A percentile compares a stretch with the other conserved stretches of the same genome.
These are phyloP conservation scores for Apiotrichum montevideense DNA, from an alignment of 1,284 basidiomycete genomes.

Conservation along the genomic window DNA sequence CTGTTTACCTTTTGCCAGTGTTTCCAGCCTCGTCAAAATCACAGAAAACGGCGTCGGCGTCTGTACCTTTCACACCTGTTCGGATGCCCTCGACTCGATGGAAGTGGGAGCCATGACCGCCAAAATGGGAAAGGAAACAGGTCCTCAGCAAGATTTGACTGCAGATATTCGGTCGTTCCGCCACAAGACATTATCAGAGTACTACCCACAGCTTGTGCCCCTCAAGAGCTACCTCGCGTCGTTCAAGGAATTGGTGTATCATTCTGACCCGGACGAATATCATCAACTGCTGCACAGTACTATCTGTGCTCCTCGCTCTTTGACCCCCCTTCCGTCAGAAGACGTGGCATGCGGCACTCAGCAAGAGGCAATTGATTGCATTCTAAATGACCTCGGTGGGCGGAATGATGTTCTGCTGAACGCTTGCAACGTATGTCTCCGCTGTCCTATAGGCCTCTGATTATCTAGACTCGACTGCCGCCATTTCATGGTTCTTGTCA, in stretches of 20 bases:
- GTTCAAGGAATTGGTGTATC: constrained; percentile 7
- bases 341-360: not conserved
- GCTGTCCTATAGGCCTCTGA: too few relatives aligned
- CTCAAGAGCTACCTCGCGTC: constrained; percentile 17
- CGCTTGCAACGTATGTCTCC: constrained; percentile 19
- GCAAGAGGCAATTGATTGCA: constrained; percentile 32
- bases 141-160: too few relatives aligned
- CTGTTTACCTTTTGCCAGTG: too few relatives aligned
- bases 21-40: too few relatives aligned
- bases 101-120: too few relatives aligned
- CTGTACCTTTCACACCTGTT: too few relatives aligned
- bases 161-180: not conserved
- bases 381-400: constrained; percentile 23
- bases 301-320: constrained; percentile 18
- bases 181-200: constrained; percentile 42
- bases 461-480: too few relatives aligned
- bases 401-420: constrained; percentile 21
- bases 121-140: too few relatives aligned
- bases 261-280: constrained; percentile 25
- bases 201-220: constrained; percentile 25
- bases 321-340: not conserved
- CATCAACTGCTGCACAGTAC: constrained; percentile 16
- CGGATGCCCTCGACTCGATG: too few relatives aligned
- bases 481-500: too few relatives aligned
- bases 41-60: too few relatives aligned